Percentiles rank a stretch among this genome's conserved stretches.
Conservation (phyloP, 371 early-diverging fungal genomes). For the Phascolomyces articulosus region DNA sequence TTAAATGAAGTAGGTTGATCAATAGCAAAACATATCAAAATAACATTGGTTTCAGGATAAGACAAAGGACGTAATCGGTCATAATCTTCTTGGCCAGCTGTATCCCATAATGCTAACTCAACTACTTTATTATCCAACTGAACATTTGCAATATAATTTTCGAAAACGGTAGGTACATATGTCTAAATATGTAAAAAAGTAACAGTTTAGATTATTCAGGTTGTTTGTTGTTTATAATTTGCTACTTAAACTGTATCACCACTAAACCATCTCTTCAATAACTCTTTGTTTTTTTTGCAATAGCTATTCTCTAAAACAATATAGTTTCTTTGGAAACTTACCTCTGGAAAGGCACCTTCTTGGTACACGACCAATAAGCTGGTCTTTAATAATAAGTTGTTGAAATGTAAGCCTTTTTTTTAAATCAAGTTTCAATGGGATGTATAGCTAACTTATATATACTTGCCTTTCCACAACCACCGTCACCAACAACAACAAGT, state of each 20-base stretch:
- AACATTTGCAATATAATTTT: conserved; percentile 70
- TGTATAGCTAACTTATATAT: too few species aligned
- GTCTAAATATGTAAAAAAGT: conserved; percentile 20
- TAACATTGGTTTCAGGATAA: conserved; percentile 77
- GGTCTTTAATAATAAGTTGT: conserved; percentile 40
- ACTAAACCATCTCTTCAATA: too few species aligned
- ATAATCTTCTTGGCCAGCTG: conserved; percentile 92
- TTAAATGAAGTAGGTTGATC: conserved; percentile 68
- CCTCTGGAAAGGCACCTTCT: conserved; percentile 82
- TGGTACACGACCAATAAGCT: conserved; percentile 84
- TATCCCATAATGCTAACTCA: conserved; percentile 73
- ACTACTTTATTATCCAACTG: conserved; percentile 63
- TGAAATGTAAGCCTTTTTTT: background rate
- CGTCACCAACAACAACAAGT: conserved; percentile 63
- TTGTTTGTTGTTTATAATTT: too few species aligned
- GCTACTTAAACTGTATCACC: too few species aligned
- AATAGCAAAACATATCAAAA: conserved; percentile 73
- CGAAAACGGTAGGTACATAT: conserved; percentile 80
- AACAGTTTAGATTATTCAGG: background rate
- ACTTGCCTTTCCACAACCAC: conserved; percentile 76
- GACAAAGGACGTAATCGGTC: conserved; percentile 80
- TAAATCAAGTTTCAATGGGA: background rate
- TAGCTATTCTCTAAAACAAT: too few species aligned
- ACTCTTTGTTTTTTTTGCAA: background rate
- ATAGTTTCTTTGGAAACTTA: too few species aligned